Base-by-base conservation (phyloP, 495 filamentous ascomycete species). In the Amorphotheca resinae region DNA sequence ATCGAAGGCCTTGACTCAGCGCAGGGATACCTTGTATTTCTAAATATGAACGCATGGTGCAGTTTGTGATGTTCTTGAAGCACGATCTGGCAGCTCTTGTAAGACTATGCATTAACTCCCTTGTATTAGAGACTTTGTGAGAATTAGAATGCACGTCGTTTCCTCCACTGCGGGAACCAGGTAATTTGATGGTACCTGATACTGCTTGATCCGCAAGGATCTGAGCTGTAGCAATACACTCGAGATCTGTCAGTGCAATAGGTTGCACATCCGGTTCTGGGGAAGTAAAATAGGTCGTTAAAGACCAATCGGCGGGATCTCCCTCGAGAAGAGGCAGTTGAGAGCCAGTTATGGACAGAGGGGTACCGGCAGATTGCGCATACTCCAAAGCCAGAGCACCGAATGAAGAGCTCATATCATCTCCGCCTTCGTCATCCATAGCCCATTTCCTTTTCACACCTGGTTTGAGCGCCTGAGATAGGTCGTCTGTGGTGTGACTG, bases 191-290 rank as follows among this genome's bases (percentile, higher is more conserved):
- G 1, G 57, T 65, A 1, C 68, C 63, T 15, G 59, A 66, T 4
- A 69, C 65, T 22, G 72, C 65, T 46, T 80, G 76, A 44, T 76
- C 73, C 1, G 73, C 73, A n/a, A 80, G 57, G 21, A 77, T 69
- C 50, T 80, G 76, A 4, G 73, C 76, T 22, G 73, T 61, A 14
- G 67, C 68, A 37, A 80, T 72, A 33, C 66, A 63, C 32, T 77
- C 72, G 1, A 65, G 56, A 42, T 73, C 67, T 3, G 49, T 46
- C 15, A 55, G 38, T 16, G 64, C 52, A 32, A 63, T 54, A 9
- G 61, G 58, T 33, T 64, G 56, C 16, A 63, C 57, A 20, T 68
- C 50, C 3, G 70, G 65, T 44, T 72, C 64, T 17, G 68, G 66
- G 30, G 70, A 63, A 14, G 69, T 58, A 52, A 71, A 69, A 45